These are phyloP conservation scores for Panellus pusillus DNA, from an alignment of 768 basidiomycete genomes.

Conservation along the genomic window DNA sequence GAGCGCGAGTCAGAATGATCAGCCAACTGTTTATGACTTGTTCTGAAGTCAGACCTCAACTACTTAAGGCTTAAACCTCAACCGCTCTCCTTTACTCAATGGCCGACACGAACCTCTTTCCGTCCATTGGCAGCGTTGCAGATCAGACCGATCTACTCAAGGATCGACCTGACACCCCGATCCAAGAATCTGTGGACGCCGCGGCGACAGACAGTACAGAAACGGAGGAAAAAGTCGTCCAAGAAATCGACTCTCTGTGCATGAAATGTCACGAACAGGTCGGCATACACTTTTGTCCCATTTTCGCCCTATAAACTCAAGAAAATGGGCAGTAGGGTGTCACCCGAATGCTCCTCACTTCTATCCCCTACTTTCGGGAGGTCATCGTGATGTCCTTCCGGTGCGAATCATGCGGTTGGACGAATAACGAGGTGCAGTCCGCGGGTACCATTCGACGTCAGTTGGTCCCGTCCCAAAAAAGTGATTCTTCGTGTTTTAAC, in stretches of 20 bases:
- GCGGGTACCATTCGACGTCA: constrained; percentile 83
- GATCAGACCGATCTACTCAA: constrained; percentile 40
- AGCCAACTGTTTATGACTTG: too few relatives aligned
- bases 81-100: not conserved
- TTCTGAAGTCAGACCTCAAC: too few relatives aligned
- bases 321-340: constrained; percentile 58
- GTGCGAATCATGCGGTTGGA: constrained; percentile 87
- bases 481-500: not conserved
- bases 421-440: constrained; percentile 93
- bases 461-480: constrained; percentile 25
- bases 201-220: constrained; percentile 59
- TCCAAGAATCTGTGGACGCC: constrained; percentile 36
- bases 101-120: constrained; percentile 43
- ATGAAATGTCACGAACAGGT: constrained; percentile 94
- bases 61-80: too few relatives aligned
- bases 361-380: constrained; percentile 93
- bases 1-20: too few relatives aligned
- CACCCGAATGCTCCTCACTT: constrained; percentile 86
- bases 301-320: constrained; percentile 19
- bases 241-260: constrained; percentile 89
- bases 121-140: constrained; percentile 53
- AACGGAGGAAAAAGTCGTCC: constrained; percentile 66
- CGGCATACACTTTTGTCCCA: constrained; percentile 23
- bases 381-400: constrained; percentile 96
- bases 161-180: constrained; percentile 35